Evolutionary conservation across 257 asterid species (phyloP), one percentile per base, ranked within the genome.

Genomic region (Ehretia macrophylla): DNA sequence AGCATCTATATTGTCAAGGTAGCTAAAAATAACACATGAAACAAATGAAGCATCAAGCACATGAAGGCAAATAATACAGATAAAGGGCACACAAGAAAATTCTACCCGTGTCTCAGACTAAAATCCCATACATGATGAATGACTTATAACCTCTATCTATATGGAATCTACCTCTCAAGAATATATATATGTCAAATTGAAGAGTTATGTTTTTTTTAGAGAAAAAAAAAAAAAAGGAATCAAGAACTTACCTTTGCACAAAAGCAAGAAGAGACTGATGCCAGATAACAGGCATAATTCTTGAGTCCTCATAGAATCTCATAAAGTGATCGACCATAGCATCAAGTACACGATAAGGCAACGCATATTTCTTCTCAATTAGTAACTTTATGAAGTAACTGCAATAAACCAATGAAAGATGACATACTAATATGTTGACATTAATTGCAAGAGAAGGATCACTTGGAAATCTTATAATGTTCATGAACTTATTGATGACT

Each of bases 211-310:
- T n/a, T n/a, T n/a, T n/a, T n/a, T n/a, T n/a, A n/a, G n/a, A n/a
- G n/a, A 55, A 40, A 52, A 9, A 53, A 11, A 51, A 32, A 14
- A 35, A 21, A 18, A 8, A 17, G 14, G 10, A 17, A 42, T 3
- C 35, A 6, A 42, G 8, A 42, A 42, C 8, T 27, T 59, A 84
- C 97, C 96, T 89, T 73, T 89, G 96, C 22, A 79, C 95, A 77
- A 93, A 86, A 68, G 95, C 96, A 63, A 93, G 97, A 64, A 93
- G 96, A 45, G 97, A 93, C 68, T 83, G 96, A 68, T 93, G 99
- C 97, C 99, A 93, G 67, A 93, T 89, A 63, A 89, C 97, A 51
- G 97, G 99, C 99, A 93, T 93, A 75, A 74, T 66, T 65, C 94
- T 84, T 13, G 91, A 68, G 32, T 92, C 97, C 10, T 80, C 88